Evolutionary conservation across 2,329 filamentous ascomycete species (phyloP).

Genomic region (Aspergillus cejpii): DNA sequence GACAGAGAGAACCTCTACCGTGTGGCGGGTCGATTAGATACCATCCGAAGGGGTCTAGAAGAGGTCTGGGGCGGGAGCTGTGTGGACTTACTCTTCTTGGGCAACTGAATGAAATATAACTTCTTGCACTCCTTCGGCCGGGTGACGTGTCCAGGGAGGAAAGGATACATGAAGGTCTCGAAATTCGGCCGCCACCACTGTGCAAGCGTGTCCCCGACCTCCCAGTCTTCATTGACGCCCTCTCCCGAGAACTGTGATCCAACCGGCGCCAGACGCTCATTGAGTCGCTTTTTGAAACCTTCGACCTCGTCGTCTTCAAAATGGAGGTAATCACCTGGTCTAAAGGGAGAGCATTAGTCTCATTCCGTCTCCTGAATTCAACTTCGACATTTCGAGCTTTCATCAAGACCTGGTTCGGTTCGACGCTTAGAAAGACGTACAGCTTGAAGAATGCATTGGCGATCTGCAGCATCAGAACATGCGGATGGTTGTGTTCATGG

Average conservation of each 20-base stretch:
- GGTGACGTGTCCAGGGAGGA: slow-evolving; percentile 91
- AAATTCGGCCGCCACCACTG: slow-evolving; percentile 99
- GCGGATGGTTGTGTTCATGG: slow-evolving; percentile 97
- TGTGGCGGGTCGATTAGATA: not conserved
- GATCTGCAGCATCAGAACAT: slow-evolving; percentile 98
- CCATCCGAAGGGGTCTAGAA: not conserved
- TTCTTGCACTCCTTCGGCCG: slow-evolving; percentile 99
- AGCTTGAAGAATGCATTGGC: slow-evolving; percentile 99
- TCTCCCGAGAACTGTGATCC: slow-evolving; percentile 73
- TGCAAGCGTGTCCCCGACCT: slow-evolving; percentile 87
- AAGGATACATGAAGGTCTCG: slow-evolving; percentile 99
- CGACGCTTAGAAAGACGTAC: slow-evolving; percentile 33
- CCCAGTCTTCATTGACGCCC: slow-evolving; percentile 87
- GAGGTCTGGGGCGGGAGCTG: not conserved
- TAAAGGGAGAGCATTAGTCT: slow-evolving; percentile 24
- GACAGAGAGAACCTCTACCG: slow-evolving; percentile 80
- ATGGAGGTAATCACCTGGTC: slow-evolving; percentile 85
- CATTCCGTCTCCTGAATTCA: not conserved
- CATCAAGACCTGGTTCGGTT: not conserved
- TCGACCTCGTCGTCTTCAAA: slow-evolving; percentile 81
- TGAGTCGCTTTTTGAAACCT: slow-evolving; percentile 89
- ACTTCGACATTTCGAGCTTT: not conserved
- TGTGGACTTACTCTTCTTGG: slow-evolving; percentile 69
- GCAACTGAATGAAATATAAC: slow-evolving; percentile 92
- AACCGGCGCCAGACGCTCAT: slow-evolving; percentile 90